Conservation (phyloP, 108 stramenopile species). For the Pseudonitzschia pungens region DNA sequence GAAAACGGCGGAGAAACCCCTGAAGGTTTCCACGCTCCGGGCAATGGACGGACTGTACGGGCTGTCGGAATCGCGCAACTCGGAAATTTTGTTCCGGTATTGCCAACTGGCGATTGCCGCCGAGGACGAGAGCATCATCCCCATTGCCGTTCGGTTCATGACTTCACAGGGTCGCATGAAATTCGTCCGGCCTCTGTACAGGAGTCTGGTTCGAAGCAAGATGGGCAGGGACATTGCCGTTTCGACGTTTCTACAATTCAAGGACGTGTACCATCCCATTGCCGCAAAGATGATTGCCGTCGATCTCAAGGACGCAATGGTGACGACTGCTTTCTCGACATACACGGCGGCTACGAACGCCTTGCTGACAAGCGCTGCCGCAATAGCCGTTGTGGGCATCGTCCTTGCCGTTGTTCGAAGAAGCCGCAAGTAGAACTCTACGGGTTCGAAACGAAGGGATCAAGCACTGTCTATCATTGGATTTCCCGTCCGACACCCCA, state of each 20-base stretch:
- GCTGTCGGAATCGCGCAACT: slow-evolving; percentile 69
- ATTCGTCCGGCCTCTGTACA: slow-evolving; percentile 92
- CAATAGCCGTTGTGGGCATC: not conserved
- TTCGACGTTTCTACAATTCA: slow-evolving; percentile 78
- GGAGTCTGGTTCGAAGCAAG: slow-evolving; percentile 64
- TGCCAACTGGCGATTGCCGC: slow-evolving; percentile 80
- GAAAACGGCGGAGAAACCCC: slow-evolving; percentile 42
- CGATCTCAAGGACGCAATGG: slow-evolving; percentile 50
- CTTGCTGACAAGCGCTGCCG: not conserved
- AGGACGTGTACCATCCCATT: slow-evolving; percentile 94
- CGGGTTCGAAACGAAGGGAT: no score
- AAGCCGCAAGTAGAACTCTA: not conserved
- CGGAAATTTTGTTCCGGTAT: slow-evolving; percentile 92
- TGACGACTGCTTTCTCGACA: not conserved
- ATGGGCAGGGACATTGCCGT: slow-evolving; percentile 74
- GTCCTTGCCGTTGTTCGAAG: not conserved
- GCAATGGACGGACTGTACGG: slow-evolving; percentile 74
- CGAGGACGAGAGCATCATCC: slow-evolving; percentile 67
- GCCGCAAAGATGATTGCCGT: slow-evolving; percentile 89
- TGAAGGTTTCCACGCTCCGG: slow-evolving; percentile 55
- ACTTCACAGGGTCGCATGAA: slow-evolving; percentile 99
- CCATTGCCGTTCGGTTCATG: slow-evolving; percentile 81
- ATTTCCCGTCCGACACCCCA: no score
- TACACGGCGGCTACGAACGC: no score
- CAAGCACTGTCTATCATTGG: no score